Base-by-base conservation (phyloP, 345 rosid species). In the Eucalyptus curtisii region DNA sequence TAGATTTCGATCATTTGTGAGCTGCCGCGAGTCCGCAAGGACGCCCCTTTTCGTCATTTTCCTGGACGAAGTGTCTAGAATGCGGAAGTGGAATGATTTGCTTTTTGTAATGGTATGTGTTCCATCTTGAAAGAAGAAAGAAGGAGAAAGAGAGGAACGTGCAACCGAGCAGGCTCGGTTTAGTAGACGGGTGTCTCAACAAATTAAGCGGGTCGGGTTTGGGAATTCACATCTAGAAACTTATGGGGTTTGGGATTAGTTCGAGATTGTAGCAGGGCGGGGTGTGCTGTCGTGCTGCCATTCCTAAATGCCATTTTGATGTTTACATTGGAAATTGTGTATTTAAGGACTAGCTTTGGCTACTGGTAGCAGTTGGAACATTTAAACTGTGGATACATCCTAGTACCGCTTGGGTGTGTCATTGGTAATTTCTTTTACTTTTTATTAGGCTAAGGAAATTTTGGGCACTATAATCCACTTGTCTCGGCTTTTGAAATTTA, bases 231-330 rank as follows among this genome's bases (percentile, higher is more conserved):
- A 6, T 76, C 1, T 37, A 42, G 42, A 37, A 76, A 76, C 14
- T 1, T 37, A 76, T n/a, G 5, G 82, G 27, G 45, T 76, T 19
- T 76, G 82, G 82, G 47, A 37, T 1, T 13, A 76, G 82, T 37
- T 76, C 4, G 47, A 40, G 82, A 71, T 5, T 37, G 47, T 76
- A 19, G 45, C 1, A 0, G 27, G 47, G 24, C 4, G 0, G 45
- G 82, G 82, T 7, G 30, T 55, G 61, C 61, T 55, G 61, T 24
- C 61, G 13, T 55, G 47, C 45, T 3, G 27, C 5, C 0, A 40
- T 76, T 40, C 27, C 47, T 37, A 3, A 20, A 37, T 76, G 42
- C 82, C 82, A 76, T 37, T 76, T 19, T 1, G 5, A 27, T 76
- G 47, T 76, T 76, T 1, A 27, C 3, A 0, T 37, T 37, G 42